Evolutionary conservation across 805 yeast genomes (phyloP), one percentile per base, ranked within the genome.

Genomic region (Candida sphagnicola): DNA sequence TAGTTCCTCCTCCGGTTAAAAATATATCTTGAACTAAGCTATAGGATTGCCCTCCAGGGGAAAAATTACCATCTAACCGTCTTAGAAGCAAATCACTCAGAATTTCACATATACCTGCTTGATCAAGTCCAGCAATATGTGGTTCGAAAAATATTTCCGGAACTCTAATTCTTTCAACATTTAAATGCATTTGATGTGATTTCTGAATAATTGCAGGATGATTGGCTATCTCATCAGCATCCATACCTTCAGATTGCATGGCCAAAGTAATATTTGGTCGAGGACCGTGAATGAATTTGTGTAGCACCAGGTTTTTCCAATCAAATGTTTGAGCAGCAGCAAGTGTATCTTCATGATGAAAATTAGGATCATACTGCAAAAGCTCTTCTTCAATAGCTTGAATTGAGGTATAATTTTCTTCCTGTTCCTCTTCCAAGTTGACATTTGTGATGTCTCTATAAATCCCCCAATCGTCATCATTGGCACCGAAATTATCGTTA

Each of bases 101-200:
- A 29, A 89, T 62, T 59, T 93, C 98, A 17, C 76, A 56, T n/a
- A 93, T 71, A 18, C 98, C 98, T 0, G 97, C 95, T 62, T 90
- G 98, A 59, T 93, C 99, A 16, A 89, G 69, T 16, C 99, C 99
- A 0, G 95, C 95, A 45, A 93, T 88, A 6, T 82, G 75, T 5
- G 99, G 99, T 57, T 91, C 93, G 61, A 93, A 89, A 34, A 89
- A 56, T 2, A 90, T 82, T 61, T 93, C 99, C 0, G 98, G 97
- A 2, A 91, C 86, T 41, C 95, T 75, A 19, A 91, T 83, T 42
- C 99, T 74, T 62, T 93, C 99, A 30, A 91, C 73, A 57, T 91
- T 95, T 32, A 93, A 51, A 65, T 90, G 96, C 39, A 95, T 70
- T 63, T 93, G 98, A 61, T 90, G 95, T 44, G 82, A 83, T 49